Evolutionary conservation across 257 asterid species (phyloP), one percentile per base, ranked within the genome.

Genomic region (Ilex aquifolium): DNA sequence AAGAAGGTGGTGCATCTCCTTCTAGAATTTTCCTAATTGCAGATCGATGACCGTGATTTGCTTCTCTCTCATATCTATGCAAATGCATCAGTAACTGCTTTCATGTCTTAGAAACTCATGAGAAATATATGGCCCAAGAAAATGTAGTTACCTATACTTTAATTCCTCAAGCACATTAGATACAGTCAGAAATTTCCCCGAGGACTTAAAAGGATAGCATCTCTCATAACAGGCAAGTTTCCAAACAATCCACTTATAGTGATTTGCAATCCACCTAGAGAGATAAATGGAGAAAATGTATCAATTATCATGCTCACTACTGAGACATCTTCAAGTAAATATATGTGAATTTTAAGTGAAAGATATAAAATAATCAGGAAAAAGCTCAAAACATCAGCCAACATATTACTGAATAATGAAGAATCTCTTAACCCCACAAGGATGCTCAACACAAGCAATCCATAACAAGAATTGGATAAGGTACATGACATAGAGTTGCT

Each of bases 161-260:
- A 93, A 74, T 74, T 93, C 99, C 72, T 93, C 97, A 60, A 90
- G 89, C 70, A 93, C 95, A 72, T 83, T 90, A 30, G 85, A 75
- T 69, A 83, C 75, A 0, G 92, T 82, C 77, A 90, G 69, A 54
- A 87, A 75, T 61, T 81, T 85, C 67, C 95, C 92, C 59, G 85
- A 78, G 64, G 88, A 82, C 72, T 76, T 85, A 66, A 72, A 74
- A 52, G 92, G 93, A 78, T 79, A 87, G 75, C 86, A 76, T 77
- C 98, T 88, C 82, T 92, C 95, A 39, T 85, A 92, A 69, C 89
- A 81, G 64, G 95, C 91, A 64, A 88, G 90, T 80, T 92, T 92
- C 98, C 98, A 89, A 53, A 92, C 82, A 72, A 92, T 85, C 95
- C 95, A 92, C 77, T 86, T 92, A 68, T 85, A 92, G 79, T 92